These are phyloP conservation scores for Plectranthus barbatus DNA, from an alignment of 257 asterid genomes.

Conservation along the genomic window DNA sequence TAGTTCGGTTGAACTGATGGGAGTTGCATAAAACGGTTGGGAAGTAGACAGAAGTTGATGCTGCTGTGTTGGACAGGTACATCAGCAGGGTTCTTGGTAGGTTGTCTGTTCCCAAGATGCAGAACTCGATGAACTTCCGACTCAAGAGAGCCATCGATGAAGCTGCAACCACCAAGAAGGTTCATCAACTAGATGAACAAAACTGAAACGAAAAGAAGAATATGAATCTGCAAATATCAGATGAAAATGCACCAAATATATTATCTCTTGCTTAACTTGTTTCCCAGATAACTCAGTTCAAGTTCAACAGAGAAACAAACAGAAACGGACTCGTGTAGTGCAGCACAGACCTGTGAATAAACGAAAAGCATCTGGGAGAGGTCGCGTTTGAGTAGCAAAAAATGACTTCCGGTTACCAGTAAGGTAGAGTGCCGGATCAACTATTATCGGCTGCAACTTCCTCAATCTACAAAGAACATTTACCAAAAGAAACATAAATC, in stretches of 20 bases:
- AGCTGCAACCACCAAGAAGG: conserved; percentile 33
- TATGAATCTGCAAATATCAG: neutral
- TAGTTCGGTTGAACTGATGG: conserved; percentile 50
- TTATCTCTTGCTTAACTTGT: conserved; percentile 23
- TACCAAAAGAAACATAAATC: neutral
- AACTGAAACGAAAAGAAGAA: neutral
- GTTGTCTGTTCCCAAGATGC: conserved; percentile 73
- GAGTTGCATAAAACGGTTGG: conserved; percentile 89
- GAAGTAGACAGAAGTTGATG: conserved; percentile 32
- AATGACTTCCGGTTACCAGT: conserved; percentile 52
- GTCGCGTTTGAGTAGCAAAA: conserved; percentile 77
- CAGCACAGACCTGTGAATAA: conserved; percentile 56
- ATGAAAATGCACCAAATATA: no score
- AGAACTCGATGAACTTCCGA: conserved; percentile 68
- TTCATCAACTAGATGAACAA: conserved; percentile 21
- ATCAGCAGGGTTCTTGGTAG: conserved; percentile 78
- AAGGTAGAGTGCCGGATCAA: conserved; percentile 83
- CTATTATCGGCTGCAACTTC: conserved; percentile 77
- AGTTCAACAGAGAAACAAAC: conserved; percentile 21
- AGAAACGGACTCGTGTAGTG: neutral
- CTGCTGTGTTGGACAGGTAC: conserved; percentile 79
- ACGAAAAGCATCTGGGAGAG: conserved; percentile 73
- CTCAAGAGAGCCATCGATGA: conserved; percentile 56
- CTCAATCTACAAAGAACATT: conserved; percentile 39
- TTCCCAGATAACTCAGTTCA: neutral